phyloP scores from a whole-genome alignment of 768 basidiomycete species.

The Lactarius psammicola region DNA sequence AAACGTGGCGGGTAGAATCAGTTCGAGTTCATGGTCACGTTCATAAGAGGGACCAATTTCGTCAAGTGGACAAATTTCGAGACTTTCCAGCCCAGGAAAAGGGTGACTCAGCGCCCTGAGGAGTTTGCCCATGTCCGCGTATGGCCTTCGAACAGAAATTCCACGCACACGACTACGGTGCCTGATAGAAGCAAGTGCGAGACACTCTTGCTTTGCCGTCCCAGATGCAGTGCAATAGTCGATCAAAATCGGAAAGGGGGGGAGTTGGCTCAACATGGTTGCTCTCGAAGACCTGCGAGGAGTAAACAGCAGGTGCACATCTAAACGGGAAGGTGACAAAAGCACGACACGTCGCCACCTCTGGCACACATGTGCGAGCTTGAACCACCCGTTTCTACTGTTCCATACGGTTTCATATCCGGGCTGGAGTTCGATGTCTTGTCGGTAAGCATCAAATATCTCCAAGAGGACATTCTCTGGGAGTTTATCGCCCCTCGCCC shows the following conservation, averaged over 20 bases:
- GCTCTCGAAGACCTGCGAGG: not conserved
- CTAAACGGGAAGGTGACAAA: slow-evolving; percentile 1
- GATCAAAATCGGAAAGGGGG: not conserved
- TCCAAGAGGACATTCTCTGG: slow-evolving; percentile 5
- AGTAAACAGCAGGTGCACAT: not conserved
- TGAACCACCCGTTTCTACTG: not conserved
- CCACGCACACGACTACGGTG: not conserved
- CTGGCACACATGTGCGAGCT: slow-evolving; percentile 11
- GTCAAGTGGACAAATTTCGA: not conserved
- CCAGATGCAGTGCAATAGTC: not conserved
- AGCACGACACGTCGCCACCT: slow-evolving; percentile 10
- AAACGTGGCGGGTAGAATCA: not conserved
- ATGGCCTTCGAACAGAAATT: not conserved
- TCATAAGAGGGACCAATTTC: too few relatives aligned
- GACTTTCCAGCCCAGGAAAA: not conserved
- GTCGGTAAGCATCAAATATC: slow-evolving; percentile 9
- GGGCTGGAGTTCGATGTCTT: not conserved
- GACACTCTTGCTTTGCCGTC: not conserved
- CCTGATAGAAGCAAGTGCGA: not conserved
- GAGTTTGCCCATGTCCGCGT: not conserved
- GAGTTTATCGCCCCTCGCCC: not conserved
- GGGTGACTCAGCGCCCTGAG: not conserved
- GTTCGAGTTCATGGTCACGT: not conserved
- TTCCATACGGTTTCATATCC: not conserved
- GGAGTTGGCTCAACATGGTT: not conserved